Conservation (phyloP, 257 asterid genomes). For the Eustoma russellianum region DNA sequence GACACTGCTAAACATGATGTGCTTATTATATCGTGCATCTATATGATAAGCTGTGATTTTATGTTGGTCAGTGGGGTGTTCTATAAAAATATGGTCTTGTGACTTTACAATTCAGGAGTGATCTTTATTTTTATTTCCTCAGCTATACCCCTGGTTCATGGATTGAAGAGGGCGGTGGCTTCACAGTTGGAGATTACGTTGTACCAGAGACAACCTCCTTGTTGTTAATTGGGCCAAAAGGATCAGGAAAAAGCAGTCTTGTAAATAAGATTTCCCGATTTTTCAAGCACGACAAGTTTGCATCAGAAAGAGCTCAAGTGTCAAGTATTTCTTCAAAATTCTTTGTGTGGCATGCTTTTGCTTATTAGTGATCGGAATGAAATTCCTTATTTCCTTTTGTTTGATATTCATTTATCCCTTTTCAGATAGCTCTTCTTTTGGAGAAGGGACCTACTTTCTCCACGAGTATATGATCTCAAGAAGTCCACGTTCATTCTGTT, state of each 20-base stretch:
- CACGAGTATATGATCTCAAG: constrained; percentile 59
- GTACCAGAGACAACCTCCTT: constrained; percentile 45
- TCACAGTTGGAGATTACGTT: constrained; percentile 16
- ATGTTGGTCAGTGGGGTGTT: too few relatives aligned
- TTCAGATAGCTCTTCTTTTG: constrained; percentile 38
- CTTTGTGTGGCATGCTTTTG: background rate
- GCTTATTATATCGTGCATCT: too few relatives aligned
- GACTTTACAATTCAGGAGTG: too few relatives aligned
- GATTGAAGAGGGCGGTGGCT: constrained; percentile 35
- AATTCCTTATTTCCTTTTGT: background rate
- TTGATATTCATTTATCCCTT: background rate
- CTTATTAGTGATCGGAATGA: background rate
- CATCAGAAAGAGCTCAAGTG: constrained; percentile 68
- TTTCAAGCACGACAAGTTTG: constrained; percentile 32
- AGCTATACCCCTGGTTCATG: constrained; percentile 77
- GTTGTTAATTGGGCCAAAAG: constrained; percentile 61
- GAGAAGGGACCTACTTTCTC: constrained; percentile 62
- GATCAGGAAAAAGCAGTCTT: constrained; percentile 89
- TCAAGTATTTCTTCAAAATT: constrained; percentile 29
- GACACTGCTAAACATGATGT: too few relatives aligned
- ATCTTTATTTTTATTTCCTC: constrained; percentile 12
- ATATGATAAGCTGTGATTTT: too few relatives aligned
- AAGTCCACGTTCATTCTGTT: constrained; percentile 44
- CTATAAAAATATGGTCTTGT: too few relatives aligned
- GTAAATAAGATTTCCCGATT: constrained; percentile 56